Percentiles rank a stretch among this genome's conserved stretches.
Evolutionary conservation across 192 early-diverging fungal genomes (phyloP).

Genomic region (Gaertneriomyces semiglobifer): DNA sequence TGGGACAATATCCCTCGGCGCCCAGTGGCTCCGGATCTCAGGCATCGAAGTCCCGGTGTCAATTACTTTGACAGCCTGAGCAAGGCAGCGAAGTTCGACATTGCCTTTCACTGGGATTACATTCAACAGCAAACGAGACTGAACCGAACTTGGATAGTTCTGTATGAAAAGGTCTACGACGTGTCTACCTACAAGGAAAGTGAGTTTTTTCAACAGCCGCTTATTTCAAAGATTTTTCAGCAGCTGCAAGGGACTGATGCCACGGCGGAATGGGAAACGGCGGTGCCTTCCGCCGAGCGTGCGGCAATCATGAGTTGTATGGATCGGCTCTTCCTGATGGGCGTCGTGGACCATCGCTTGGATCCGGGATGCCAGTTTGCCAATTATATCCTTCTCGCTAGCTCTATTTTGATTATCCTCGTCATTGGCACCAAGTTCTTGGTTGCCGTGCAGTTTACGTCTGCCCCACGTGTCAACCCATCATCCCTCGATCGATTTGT

Average conservation of each 20-base stretch:
- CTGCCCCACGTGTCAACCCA: conserved; percentile 70
- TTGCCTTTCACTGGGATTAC: conserved; percentile 25
- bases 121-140: conserved; percentile 23
- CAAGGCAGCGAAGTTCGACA: conserved; percentile 11
- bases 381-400: conserved; percentile 75
- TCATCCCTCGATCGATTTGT: conserved; percentile 13
- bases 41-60: background rate
- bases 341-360: conserved; percentile 72
- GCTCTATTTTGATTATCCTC: conserved; percentile 62
- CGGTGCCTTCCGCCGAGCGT: conserved; percentile 20
- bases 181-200: conserved; percentile 25
- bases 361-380: conserved; percentile 71
- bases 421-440: conserved; percentile 90
- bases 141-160: conserved; percentile 31
- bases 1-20: conserved; percentile 40
- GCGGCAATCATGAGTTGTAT: conserved; percentile 64
- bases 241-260: conserved; percentile 16
- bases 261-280: conserved; percentile 17
- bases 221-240: conserved; percentile 8
- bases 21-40: conserved; percentile 1
- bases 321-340: conserved; percentile 74
- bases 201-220: conserved; percentile 12
- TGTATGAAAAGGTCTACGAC: conserved; percentile 46
- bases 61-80: conserved; percentile 6
- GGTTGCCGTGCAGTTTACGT: conserved; percentile 84